Percentiles rank a stretch among this genome's conserved stretches.
Evolutionary conservation across 306 rosid genomes (phyloP).

Genomic region (Quercus variabilis): DNA sequence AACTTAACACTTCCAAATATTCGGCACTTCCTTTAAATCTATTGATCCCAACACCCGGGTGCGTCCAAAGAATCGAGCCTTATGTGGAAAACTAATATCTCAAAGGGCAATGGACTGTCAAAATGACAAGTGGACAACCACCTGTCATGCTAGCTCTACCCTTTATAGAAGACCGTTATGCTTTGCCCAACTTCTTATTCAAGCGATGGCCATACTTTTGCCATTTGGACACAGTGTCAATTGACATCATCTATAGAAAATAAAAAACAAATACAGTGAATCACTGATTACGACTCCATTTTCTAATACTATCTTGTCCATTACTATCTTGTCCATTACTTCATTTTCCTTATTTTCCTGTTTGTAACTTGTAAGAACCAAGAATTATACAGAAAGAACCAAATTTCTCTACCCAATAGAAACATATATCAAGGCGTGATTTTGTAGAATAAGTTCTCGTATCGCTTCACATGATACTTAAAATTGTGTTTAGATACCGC

Average conservation of each 20-base stretch:
- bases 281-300: not conserved
- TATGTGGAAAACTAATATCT: not conserved
- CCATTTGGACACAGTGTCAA: not conserved
- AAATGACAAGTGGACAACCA: not conserved
- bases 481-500: rapidly evolving
- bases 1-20: no score
- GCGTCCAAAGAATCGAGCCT: no score
- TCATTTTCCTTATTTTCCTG: not conserved
- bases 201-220: not conserved
- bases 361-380: no score
- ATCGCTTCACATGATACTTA: no score
- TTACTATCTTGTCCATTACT: not conserved
- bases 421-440: no score
- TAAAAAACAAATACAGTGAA: no score
- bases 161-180: not conserved
- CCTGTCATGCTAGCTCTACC: not conserved
- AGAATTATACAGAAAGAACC: not conserved
- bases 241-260: not conserved
- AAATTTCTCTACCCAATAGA: not conserved
- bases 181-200: not conserved
- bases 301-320: not conserved
- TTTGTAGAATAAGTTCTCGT: no score
- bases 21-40: no score
- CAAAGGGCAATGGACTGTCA: not conserved
- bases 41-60: no score